phyloP scores from a whole-genome alignment of 108 stramenopile genomes.

The Cyclotella baltica region DNA sequence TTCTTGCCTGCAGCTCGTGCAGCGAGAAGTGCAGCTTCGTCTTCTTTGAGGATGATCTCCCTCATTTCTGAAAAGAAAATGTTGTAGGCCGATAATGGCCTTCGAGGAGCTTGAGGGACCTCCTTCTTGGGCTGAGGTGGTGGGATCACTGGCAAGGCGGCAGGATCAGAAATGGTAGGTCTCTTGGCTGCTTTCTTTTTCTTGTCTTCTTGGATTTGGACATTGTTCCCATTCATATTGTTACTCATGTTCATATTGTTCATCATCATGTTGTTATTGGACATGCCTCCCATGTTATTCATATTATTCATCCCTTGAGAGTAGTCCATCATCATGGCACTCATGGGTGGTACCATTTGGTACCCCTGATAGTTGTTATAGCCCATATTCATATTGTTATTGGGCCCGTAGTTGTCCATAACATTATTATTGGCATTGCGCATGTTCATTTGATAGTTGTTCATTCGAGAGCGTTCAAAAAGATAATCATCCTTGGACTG shows the following conservation, averaged over 20 bases:
- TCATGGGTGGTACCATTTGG: background rate
- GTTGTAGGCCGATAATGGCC: slow-evolving; percentile 47
- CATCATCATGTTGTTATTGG: slow-evolving; percentile 4
- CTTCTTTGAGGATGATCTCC: slow-evolving; percentile 32
- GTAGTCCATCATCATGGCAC: slow-evolving; percentile 2
- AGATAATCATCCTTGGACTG: slow-evolving; percentile 14
- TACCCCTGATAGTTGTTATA: slow-evolving; percentile 3
- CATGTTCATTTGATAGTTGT: slow-evolving; percentile 11
- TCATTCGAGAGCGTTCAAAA: background rate
- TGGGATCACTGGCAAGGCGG: background rate
- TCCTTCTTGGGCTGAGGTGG: slow-evolving; percentile 8
- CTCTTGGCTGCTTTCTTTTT: slow-evolving; percentile 10
- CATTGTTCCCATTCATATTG: background rate
- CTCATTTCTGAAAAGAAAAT: slow-evolving; percentile 48
- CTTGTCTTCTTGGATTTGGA: background rate
- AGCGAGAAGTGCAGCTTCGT: background rate
- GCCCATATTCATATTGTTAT: slow-evolving; percentile 2
- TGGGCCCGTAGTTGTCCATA: no score
- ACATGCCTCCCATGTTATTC: background rate
- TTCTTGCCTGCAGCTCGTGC: slow-evolving; percentile 7
- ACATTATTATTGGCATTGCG: slow-evolving; percentile 8
- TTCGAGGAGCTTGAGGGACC: slow-evolving; percentile 6
- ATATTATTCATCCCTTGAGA: background rate
- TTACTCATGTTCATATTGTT: background rate
- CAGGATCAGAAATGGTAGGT: slow-evolving; percentile 3